Evolutionary conservation across 2,329 filamentous ascomycete species (phyloP), one percentile per base, ranked within the genome.

Genomic region (Endoconidiophora polonica): DNA sequence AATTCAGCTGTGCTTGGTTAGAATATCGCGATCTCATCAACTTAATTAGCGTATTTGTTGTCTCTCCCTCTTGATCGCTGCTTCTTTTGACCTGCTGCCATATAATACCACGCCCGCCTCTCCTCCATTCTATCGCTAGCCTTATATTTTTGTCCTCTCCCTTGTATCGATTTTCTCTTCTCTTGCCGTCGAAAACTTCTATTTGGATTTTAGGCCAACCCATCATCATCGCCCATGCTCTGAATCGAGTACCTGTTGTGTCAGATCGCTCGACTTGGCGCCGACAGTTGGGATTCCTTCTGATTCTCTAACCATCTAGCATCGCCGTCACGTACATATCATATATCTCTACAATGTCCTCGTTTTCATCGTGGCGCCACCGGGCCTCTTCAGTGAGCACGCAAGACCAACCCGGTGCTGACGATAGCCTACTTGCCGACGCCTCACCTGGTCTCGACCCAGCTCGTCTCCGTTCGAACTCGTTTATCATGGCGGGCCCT

Each of bases 301-400:
- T 22, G 10, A 39, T 18, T 18, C 24, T 26, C 12, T 46, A 37
- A 5, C 20, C 6, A 7, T 46, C 44, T 37, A 39, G n/a, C 24
- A 39, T 18, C 45, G 4, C n/a, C 16, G 5, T 7, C 6, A 14
- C 12, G 9, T 18, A 23, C 36, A 48, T n/a, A n/a, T 23, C 4
- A 46, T 20, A 39, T 14, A 5, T 29, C 23, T 48, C 18, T 7
- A 44, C 24, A 20, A 54, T 54, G 52, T 44, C 52, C 16, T 54
- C 52, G 55, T 72, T 73, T 60, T 65, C 68, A 36, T 63, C 70
- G 7, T 74, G 71, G 69, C 63, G 68, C 57, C 66, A 65, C 57
- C 66, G 56, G 46, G 53, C 57, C 29, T 55, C 57, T 14, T 58
- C 57, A 9, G 29, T 58, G 36, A 57, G 41, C 48, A 55, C 55